Evolutionary conservation across 306 rosid species (phyloP).

Genomic region (Prunus salicina): DNA sequence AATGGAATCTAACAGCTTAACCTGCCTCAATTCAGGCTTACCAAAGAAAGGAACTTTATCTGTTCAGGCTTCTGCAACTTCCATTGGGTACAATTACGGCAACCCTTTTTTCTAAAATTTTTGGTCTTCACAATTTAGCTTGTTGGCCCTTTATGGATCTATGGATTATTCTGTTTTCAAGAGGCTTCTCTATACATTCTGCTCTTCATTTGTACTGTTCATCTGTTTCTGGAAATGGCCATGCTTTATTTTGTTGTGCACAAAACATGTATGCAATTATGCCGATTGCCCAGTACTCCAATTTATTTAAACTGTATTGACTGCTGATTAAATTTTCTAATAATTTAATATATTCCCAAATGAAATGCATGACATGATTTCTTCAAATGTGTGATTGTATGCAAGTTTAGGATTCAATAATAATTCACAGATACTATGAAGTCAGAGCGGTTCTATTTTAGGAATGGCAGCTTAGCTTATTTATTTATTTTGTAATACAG

Average conservation of each 20-base stretch:
- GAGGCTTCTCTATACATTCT: background rate
- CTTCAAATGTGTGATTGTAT: background rate
- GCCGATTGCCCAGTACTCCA: background rate
- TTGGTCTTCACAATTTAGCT: slow-evolving; percentile 1
- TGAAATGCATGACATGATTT: background rate
- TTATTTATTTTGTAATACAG: background rate
- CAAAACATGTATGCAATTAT: background rate
- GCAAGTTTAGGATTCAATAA: background rate
- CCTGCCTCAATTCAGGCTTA: slow-evolving; percentile 21
- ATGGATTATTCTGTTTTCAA: background rate
- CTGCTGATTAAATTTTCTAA: background rate
- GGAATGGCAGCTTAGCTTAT: background rate
- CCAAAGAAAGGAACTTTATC: slow-evolving; percentile 28
- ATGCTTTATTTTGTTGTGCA: background rate
- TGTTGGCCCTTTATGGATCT: background rate
- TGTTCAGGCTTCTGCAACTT: slow-evolving; percentile 29
- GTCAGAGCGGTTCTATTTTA: background rate
- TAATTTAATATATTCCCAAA: background rate
- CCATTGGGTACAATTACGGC: slow-evolving; percentile 40
- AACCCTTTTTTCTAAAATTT: slow-evolving; percentile 14
- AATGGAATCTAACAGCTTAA: slow-evolving; percentile 8
- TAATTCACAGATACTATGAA: background rate
- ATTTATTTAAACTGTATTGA: background rate
- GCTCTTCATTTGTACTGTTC: background rate
- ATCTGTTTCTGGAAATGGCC: background rate